Conservation (phyloP, 2,329 filamentous ascomycete species). For the Didymella pinodella region DNA sequence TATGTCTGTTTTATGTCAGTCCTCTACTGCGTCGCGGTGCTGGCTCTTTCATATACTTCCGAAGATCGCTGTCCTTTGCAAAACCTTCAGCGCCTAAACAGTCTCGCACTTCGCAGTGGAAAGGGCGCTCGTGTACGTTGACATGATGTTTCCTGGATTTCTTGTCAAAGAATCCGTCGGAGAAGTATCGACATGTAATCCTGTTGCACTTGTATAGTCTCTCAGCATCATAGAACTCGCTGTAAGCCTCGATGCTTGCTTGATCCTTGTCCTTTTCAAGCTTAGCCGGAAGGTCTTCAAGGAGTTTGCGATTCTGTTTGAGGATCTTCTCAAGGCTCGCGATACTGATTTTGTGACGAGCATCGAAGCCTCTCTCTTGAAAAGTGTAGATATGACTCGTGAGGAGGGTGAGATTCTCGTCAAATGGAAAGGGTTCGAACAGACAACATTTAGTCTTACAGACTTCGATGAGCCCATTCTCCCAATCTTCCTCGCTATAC, state of each 20-base stretch:
- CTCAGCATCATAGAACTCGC: neutral
- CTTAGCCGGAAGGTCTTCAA: conserved; percentile 38
- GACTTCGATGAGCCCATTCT: conserved; percentile 19
- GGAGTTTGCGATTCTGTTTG: conserved; percentile 36
- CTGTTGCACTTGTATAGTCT: conserved; percentile 54
- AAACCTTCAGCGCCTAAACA: conserved; percentile 53
- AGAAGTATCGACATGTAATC: conserved; percentile 55
- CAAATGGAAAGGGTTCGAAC: conserved; percentile 26
- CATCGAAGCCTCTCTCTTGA: conserved; percentile 42
- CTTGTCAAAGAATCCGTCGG: conserved; percentile 51
- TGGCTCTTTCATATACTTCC: conserved; percentile 28
- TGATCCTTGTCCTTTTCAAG: neutral
- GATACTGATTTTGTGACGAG: conserved; percentile 44
- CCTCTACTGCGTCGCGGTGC: too few relatives aligned
- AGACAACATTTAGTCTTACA: conserved; percentile 26
- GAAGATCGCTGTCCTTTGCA: conserved; percentile 50
- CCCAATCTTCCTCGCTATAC: conserved; percentile 33
- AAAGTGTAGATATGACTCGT: conserved; percentile 44
- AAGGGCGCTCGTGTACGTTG: conserved; percentile 54
- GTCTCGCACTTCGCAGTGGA: conserved; percentile 47
- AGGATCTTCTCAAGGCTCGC: conserved; percentile 36
- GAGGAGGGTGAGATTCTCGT: conserved; percentile 35
- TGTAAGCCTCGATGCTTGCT: conserved; percentile 8
- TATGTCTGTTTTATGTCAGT: conserved; percentile 24
- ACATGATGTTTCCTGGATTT: conserved; percentile 48